Percentiles rank a stretch among this genome's conserved stretches.
phyloP scores from a whole-genome alignment of 768 basidiomycete species.

The Leccinellum rugosiceps region DNA sequence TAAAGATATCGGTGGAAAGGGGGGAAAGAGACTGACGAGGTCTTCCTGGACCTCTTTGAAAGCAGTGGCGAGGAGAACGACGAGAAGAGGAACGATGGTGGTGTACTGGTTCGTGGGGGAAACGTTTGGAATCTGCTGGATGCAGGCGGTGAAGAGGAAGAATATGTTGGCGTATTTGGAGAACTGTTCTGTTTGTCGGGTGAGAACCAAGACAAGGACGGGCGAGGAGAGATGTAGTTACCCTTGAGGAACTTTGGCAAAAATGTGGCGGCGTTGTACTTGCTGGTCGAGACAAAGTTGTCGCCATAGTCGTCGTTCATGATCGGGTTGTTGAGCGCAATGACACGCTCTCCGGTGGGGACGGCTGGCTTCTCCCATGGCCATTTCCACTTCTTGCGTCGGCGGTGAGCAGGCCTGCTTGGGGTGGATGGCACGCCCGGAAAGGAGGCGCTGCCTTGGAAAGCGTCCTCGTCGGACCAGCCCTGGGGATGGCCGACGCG shows the following conservation, averaged over 20 bases:
- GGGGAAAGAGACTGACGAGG: slow-evolving; percentile 38
- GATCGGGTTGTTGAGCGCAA: slow-evolving; percentile 74
- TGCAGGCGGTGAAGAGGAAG: slow-evolving; percentile 96
- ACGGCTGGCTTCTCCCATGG: slow-evolving; percentile 74
- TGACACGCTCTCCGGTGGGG: slow-evolving; percentile 70
- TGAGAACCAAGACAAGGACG: slow-evolving; percentile 5
- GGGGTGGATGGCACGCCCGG: slow-evolving; percentile 27
- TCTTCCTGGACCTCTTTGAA: slow-evolving; percentile 97
- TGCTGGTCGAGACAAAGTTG: slow-evolving; percentile 92
- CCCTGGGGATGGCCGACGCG: slow-evolving; percentile 51
- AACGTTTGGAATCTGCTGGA: slow-evolving; percentile 97
- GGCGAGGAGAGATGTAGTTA: slow-evolving; percentile 35
- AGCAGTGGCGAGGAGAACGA: slow-evolving; percentile 89
- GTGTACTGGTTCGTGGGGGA: slow-evolving; percentile 96
- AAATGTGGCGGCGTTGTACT: slow-evolving; percentile 88
- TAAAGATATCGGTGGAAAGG: background rate
- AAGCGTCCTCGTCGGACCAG: slow-evolving; percentile 70
- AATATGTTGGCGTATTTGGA: slow-evolving; percentile 98
- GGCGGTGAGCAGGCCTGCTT: slow-evolving; percentile 12
- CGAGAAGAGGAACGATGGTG: slow-evolving; percentile 85
- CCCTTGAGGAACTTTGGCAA: slow-evolving; percentile 91
- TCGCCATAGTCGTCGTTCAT: slow-evolving; percentile 66
- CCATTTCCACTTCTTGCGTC: slow-evolving; percentile 61
- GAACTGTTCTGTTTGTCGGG: slow-evolving; percentile 76
- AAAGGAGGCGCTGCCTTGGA: slow-evolving; percentile 43